Conservation (phyloP, 2,329 filamentous ascomycete species). For the Xylaria sp. region DNA sequence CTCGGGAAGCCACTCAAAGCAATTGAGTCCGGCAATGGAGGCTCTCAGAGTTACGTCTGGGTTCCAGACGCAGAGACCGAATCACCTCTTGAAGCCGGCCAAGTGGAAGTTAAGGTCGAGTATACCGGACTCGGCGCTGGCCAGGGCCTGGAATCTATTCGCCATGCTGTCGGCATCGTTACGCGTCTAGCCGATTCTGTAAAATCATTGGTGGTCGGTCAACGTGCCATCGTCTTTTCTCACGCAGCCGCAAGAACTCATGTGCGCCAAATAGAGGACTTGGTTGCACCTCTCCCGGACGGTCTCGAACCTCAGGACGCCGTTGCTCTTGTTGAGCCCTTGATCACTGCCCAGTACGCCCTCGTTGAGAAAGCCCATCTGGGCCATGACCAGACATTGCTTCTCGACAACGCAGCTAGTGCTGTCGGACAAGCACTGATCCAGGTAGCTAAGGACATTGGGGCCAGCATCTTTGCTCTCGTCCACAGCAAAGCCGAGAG, state of each 20-base stretch:
- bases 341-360: not conserved
- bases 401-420: not conserved
- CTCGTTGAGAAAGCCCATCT: not conserved
- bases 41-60: not conserved
- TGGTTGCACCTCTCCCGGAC: not conserved
- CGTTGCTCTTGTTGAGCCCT: not conserved
- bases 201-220: not conserved
- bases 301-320: not conserved
- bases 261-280: not conserved
- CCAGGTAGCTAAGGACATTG: not conserved
- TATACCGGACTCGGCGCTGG: not conserved
- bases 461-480: not conserved
- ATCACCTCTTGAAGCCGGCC: not conserved
- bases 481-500: not conserved
- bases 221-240: not conserved
- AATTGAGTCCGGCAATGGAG: not conserved
- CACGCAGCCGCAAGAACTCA: not conserved
- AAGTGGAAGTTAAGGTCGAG: constrained; percentile 2
- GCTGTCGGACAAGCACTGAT: not conserved
- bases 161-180: not conserved
- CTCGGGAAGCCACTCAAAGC: not conserved
- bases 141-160: not conserved
- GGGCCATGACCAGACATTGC: not conserved
- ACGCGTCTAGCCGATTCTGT: not conserved
- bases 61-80: not conserved